Conservation (phyloP, 1,284 basidiomycete genomes). For the Fomitopsis betulina region DNA sequence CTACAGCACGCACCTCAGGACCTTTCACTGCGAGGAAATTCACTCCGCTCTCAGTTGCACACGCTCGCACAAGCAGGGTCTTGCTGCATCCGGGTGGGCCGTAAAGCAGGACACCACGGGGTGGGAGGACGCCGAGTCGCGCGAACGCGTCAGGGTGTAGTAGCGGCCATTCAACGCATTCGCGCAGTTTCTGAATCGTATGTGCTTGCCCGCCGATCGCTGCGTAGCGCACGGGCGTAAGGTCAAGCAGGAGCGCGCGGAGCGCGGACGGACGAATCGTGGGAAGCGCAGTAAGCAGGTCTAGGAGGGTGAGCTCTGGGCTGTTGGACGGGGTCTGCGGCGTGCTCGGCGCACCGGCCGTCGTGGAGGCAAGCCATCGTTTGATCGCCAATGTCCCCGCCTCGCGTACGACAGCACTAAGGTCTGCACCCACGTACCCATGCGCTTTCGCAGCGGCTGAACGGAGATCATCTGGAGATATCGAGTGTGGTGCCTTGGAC, state of each 20-base stretch:
- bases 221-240: constrained; percentile 77
- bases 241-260: constrained; percentile 89
- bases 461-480: constrained; percentile 58
- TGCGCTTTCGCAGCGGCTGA: constrained; percentile 79
- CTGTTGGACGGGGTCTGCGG: constrained; percentile 12
- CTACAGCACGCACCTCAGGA: constrained; percentile 66
- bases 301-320: constrained; percentile 51
- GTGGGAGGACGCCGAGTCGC: constrained; percentile 84
- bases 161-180: constrained; percentile 95
- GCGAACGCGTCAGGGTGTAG: constrained; percentile 82
- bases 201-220: constrained; percentile 87
- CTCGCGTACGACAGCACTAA: constrained; percentile 89
- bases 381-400: constrained; percentile 92
- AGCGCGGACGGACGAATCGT: constrained; percentile 89
- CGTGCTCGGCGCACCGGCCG: constrained; percentile 12
- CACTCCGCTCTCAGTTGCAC: constrained; percentile 92
- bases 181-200: constrained; percentile 80
- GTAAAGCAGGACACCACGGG: constrained; percentile 89
- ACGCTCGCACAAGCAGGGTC: constrained; percentile 90
- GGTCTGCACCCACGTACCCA: constrained; percentile 96
- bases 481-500: constrained; percentile 72
- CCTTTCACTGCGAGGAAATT: constrained; percentile 99
- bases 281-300: constrained; percentile 73
- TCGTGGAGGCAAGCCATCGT: constrained; percentile 53
- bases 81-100: constrained; percentile 98